Evolutionary conservation across 1,284 basidiomycete species (phyloP).

Genomic region (Cerioporus squamosus): DNA sequence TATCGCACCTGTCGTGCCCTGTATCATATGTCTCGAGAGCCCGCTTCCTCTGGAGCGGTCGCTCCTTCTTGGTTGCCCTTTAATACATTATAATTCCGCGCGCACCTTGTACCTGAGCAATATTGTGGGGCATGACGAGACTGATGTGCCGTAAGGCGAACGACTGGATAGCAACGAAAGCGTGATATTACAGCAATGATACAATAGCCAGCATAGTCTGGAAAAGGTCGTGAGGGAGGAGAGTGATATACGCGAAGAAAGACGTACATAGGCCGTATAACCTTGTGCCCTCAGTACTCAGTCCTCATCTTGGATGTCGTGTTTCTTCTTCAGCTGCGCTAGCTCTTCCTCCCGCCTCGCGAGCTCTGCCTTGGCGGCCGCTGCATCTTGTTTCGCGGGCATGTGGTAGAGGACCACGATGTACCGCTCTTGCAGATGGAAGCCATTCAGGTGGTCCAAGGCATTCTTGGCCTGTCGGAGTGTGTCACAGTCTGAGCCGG

Average conservation of each 20-base stretch:
- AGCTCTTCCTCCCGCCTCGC: constrained; percentile 93
- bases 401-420: constrained; percentile 98
- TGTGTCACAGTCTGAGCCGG: constrained; percentile 17
- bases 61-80: not conserved
- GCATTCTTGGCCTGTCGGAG: constrained; percentile 86
- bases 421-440: constrained; percentile 97
- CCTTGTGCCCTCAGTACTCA: constrained; percentile 53
- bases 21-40: constrained; percentile 3
- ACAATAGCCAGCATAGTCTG: constrained; percentile 7
- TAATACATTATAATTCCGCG: too few relatives aligned
- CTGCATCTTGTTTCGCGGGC: constrained; percentile 93
- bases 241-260: not conserved
- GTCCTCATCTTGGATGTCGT: constrained; percentile 74
- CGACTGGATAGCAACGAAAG: constrained; percentile 4
- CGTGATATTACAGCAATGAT: constrained; percentile 13
- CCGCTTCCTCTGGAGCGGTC: not conserved
- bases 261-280: constrained; percentile 6
- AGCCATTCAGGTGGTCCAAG: constrained; percentile 95
- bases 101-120: too few relatives aligned
- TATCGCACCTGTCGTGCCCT: not conserved
- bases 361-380: constrained; percentile 91
- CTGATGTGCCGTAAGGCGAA: not conserved
- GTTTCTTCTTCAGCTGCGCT: constrained; percentile 84
- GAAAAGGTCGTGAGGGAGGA: not conserved
- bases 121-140: too few relatives aligned